Evolutionary conservation across 305 asterid species (phyloP).

Genomic region (Solanum hybrid): DNA sequence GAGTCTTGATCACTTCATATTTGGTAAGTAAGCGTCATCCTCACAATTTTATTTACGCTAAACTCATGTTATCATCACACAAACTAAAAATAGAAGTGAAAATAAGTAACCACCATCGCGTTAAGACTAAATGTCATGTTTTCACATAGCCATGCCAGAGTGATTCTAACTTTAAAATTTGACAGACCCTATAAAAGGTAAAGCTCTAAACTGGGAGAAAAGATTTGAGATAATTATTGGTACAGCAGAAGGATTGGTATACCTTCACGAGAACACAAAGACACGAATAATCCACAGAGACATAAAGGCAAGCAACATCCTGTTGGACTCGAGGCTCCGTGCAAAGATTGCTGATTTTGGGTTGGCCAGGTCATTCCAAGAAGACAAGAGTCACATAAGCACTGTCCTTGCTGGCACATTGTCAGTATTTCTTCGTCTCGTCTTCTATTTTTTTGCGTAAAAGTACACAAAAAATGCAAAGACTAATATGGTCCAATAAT

Average conservation of each 20-base stretch:
- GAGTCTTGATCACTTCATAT: constrained; percentile 66
- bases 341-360: constrained; percentile 26
- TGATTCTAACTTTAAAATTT: not conserved
- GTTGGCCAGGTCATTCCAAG: constrained; percentile 17
- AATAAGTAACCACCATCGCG: not conserved
- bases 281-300: constrained; percentile 16
- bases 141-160: not conserved
- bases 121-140: not conserved
- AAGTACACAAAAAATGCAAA: not conserved
- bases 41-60: not conserved
- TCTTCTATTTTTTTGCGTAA: not conserved
- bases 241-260: not conserved
- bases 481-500: not conserved
- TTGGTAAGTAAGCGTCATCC: constrained; percentile 31
- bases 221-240: not conserved
- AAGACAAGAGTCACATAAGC: constrained; percentile 24
- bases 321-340: constrained; percentile 14
- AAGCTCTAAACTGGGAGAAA: not conserved
- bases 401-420: constrained; percentile 28
- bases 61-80: not conserved
- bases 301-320: constrained; percentile 21
- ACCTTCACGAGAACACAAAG: constrained; percentile 18
- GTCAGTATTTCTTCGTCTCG: constrained; percentile 8
- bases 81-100: not conserved
- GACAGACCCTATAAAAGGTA: not conserved